Evolutionary conservation across 2,329 filamentous ascomycete species (phyloP), one percentile per base, ranked within the genome.

Genomic region (Botrytis pseudocinerea): DNA sequence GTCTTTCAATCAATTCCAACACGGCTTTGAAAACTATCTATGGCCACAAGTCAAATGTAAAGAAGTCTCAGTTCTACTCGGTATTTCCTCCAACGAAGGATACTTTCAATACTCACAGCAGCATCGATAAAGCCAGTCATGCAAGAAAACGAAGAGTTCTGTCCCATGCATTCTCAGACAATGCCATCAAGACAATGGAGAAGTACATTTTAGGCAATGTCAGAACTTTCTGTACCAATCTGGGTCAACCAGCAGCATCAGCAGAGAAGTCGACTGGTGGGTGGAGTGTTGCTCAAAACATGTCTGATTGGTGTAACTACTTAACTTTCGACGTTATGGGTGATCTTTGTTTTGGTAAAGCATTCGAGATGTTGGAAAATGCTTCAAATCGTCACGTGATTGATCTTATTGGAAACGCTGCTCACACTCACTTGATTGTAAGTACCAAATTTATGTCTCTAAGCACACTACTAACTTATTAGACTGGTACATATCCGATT

Each of bases 1-100:
- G 88, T 74, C 83, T 97, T 60, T 93, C 91, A 1, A 89, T 97
- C 83, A 95, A 96, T 85, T 91, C 89, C 71, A 87, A 87, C 74
- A 86, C 87, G 12, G 91, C 92, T 0, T 84, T 93, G 73, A 89
- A 89, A 80, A 87, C 89, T 28, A 91, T 92, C 75, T 90, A 91
- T 82, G 88, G 89, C 76, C 89, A 90, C 83, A 85, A 85, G 66
- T 82, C 87, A 80, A 90, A 90, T 74, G 88, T 91, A 44, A 84
- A 86, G 81, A 93, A 93, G 83, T 87, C 90, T 59, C 86, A 90
- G 77, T 93, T 93, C 83, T 93, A 93, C 83, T 87, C 92, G 76
- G 90, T 90, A 59, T 93, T 93, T 80, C 89, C 90, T 1, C 90
- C 92, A 73, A 91, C 91, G 25, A 83, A 84, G 75, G 83, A 84